Conservation (phyloP, 2,329 filamentous ascomycete species). For the Ceratocystis destructans region DNA sequence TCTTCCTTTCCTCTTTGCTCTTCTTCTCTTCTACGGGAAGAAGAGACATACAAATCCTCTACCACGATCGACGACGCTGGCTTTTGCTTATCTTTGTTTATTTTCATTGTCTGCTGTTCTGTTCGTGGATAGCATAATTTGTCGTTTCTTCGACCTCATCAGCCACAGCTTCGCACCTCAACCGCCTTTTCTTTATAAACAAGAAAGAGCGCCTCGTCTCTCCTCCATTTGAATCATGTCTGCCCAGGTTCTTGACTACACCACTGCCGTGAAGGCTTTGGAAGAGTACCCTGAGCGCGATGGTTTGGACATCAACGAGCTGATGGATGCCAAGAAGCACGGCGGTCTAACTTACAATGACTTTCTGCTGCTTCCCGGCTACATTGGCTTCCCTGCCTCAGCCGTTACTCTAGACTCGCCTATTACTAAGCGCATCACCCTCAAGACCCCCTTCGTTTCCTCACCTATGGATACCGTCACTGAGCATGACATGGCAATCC, state of each 20-base stretch:
- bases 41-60: slow-evolving; percentile 32
- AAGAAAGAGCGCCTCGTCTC: slow-evolving; percentile 20
- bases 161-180: slow-evolving; percentile 20
- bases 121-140: slow-evolving; percentile 25
- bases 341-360: slow-evolving; percentile 98
- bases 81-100: slow-evolving; percentile 24
- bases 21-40: slow-evolving; percentile 40
- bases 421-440: slow-evolving; percentile 83
- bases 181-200: slow-evolving; percentile 24
- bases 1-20: slow-evolving; percentile 30
- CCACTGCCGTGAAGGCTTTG: slow-evolving; percentile 65
- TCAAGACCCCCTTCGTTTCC: slow-evolving; percentile 94
- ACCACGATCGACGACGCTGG: slow-evolving; percentile 22
- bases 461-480: slow-evolving; percentile 99
- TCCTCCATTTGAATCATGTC: slow-evolving; percentile 41
- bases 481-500: slow-evolving; percentile 98
- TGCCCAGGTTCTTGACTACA: slow-evolving; percentile 55
- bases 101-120: slow-evolving; percentile 25
- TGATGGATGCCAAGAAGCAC: slow-evolving; percentile 82
- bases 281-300: slow-evolving; percentile 68
- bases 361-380: slow-evolving; percentile 90
- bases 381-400: slow-evolving; percentile 93
- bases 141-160: slow-evolving; percentile 32
- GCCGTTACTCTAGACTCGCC: slow-evolving; percentile 79
- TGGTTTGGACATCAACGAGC: slow-evolving; percentile 72